Base-by-base conservation (phyloP, 2,329 filamentous ascomycete species). In the Alternaria gaisen region DNA sequence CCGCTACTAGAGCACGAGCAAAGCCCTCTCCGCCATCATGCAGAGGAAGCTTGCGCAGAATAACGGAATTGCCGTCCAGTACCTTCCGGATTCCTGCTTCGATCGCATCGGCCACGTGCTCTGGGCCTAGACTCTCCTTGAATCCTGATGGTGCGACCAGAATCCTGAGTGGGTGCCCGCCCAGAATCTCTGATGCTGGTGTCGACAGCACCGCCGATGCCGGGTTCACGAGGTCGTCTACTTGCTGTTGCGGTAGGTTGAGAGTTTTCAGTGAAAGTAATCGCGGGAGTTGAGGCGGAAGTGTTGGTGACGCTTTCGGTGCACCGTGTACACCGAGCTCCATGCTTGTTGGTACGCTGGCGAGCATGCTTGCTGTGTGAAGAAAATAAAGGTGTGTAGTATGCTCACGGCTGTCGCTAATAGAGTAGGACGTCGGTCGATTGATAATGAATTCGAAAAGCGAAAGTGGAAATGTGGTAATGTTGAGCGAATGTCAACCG, bases 1-100 rank as follows among this genome's bases (percentile, higher is more conserved):
- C 77, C 38, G 76, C 73, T 12, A 84, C 80, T 14, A 86, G 70
- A 18, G 82, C 82, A 7, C 76, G 73, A 18, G 81, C 82, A 65
- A 86, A 86, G 4, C 84, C 83, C 60, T 86, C 84, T 54, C 84
- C 84, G 3, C 84, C 84, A 65, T 86, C 84, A 3, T 84, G 81
- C 9, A 86, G 74, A 11, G 84, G 84, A 4, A 83, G 80, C 66
- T 85, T 85, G 51, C 74, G 80, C 40, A 85, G 69, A 1, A 73
- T 66, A 16, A 82, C 80, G 40, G 77, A 72, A n/a, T 79, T 79
- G 46, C 56, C 53, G 38, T 71, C 67, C 4, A 83, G 65, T 2
- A 83, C 82, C 16, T 80, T 79, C 0, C 81, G 73, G 22, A 85
- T 79, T 2, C 83, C 84, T 4, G 74, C 73, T 65, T 84, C 82